Percentiles rank a stretch among this genome's conserved stretches.
These are phyloP conservation scores for Podosphaera xanthii DNA, from an alignment of 2,329 filamentous ascomycete species.

Conservation along the genomic window DNA sequence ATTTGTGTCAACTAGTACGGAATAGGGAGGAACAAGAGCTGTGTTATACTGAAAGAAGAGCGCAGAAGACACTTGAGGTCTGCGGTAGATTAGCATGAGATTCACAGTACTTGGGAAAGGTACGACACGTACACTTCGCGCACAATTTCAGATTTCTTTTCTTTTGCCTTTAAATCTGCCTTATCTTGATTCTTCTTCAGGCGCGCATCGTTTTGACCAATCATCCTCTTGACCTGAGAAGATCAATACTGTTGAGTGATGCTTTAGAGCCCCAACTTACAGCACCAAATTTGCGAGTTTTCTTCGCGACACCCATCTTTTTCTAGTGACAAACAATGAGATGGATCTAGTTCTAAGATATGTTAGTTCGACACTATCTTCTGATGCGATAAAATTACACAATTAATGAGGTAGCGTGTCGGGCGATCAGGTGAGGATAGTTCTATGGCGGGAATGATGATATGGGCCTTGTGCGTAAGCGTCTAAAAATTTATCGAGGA, in stretches of 20 bases:
- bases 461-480: too few relatives aligned
- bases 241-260: conserved; percentile 8
- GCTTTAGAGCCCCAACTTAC: conserved; percentile 17
- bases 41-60: conserved; percentile 82
- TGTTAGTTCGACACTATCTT: too few relatives aligned
- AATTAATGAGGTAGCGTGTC: too few relatives aligned
- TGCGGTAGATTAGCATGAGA: conserved; percentile 13
- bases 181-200: conserved; percentile 62
- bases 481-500: too few relatives aligned
- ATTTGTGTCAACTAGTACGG: conserved; percentile 52
- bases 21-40: conserved; percentile 62
- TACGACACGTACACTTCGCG: conserved; percentile 37
- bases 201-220: conserved; percentile 58
- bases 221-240: conserved; percentile 47
- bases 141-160: conserved; percentile 34
- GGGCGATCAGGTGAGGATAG: too few relatives aligned
- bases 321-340: neutral
- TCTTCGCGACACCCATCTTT: conserved; percentile 68
- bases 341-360: neutral
- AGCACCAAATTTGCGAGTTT: conserved; percentile 72
- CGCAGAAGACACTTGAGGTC: conserved; percentile 55
- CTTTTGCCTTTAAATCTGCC: conserved; percentile 32
- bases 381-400: too few relatives aligned
- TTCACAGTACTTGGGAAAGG: neutral
- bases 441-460: too few relatives aligned